Evolutionary conservation across 2,329 filamentous ascomycete species (phyloP).

Genomic region (Colletotrichum tropicale): DNA sequence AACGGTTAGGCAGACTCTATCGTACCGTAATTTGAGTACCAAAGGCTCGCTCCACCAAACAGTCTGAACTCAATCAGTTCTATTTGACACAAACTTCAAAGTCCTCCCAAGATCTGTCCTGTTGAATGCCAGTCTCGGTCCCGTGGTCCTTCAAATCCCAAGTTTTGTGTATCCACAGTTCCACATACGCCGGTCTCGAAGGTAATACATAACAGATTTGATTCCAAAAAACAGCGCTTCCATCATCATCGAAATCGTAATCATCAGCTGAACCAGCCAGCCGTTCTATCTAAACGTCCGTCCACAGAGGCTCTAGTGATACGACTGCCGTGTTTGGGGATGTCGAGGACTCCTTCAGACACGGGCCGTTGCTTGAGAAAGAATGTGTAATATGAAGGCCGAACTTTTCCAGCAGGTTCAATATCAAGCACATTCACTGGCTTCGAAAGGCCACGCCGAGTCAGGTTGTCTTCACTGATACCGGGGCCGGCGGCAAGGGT

Average conservation of each 20-base stretch:
- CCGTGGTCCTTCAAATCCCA: neutral
- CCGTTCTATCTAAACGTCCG: neutral
- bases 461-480: neutral
- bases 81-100: neutral
- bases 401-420: neutral
- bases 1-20: neutral
- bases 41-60: neutral
- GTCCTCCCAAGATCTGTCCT: neutral
- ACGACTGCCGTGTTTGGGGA: neutral
- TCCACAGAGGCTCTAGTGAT: neutral
- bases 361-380: neutral
- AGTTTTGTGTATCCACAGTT: neutral
- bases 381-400: neutral
- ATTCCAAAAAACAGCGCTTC: neutral
- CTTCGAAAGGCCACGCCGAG: neutral
- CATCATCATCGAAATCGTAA: neutral
- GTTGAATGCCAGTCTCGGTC: neutral
- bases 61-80: neutral
- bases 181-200: neutral
- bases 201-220: neutral
- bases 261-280: neutral
- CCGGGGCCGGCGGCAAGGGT: conserved; percentile 15
- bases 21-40: neutral
- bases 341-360: neutral
- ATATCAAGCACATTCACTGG: neutral